phyloP scores from a whole-genome alignment of 371 early-diverging fungal genomes.

The Dichotomocladium elegans region DNA sequence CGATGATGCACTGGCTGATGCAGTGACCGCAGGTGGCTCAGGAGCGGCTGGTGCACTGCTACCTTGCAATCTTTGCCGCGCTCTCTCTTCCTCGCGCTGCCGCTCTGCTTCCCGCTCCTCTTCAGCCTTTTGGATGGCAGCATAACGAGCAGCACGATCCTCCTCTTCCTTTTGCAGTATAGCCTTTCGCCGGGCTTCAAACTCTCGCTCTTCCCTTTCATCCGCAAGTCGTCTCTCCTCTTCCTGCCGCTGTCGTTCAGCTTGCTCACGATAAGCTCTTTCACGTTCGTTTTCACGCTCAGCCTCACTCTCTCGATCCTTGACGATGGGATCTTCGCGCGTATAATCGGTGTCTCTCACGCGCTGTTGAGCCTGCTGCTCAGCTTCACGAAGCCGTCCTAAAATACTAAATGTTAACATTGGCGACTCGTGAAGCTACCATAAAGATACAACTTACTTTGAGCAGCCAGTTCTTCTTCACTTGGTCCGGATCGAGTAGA shows the following conservation, averaged over 20 bases:
- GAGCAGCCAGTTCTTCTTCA: slow-evolving; percentile 32
- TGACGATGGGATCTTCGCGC: too few species aligned
- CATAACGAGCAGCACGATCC: slow-evolving; percentile 12
- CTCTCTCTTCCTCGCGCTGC: slow-evolving; percentile 10
- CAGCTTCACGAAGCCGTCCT: slow-evolving; percentile 35
- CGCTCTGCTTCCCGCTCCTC: slow-evolving; percentile 25
- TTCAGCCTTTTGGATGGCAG: slow-evolving; percentile 29
- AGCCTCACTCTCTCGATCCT: too few species aligned
- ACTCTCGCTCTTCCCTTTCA: slow-evolving; percentile 8
- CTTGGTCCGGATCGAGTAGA: slow-evolving; percentile 18
- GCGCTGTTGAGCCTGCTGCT: slow-evolving; percentile 32
- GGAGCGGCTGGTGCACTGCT: slow-evolving; percentile 3
- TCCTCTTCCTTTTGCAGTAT: slow-evolving; percentile 23
- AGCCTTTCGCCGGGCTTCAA: slow-evolving; percentile 10
- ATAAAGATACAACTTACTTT: slow-evolving; percentile 22
- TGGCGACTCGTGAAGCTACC: not conserved
- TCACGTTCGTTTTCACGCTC: slow-evolving; percentile 8
- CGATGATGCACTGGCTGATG: slow-evolving; percentile 2
- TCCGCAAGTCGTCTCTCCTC: slow-evolving; percentile 13
- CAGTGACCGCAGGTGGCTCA: slow-evolving; percentile 2
- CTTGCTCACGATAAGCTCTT: slow-evolving; percentile 15
- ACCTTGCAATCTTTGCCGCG: not conserved
- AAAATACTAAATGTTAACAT: not conserved
- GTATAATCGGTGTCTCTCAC: slow-evolving; percentile 19
- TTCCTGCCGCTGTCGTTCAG: slow-evolving; percentile 17